Conservation (phyloP, 139 green algal species). For the Limnomonas spitsbergensis region DNA sequence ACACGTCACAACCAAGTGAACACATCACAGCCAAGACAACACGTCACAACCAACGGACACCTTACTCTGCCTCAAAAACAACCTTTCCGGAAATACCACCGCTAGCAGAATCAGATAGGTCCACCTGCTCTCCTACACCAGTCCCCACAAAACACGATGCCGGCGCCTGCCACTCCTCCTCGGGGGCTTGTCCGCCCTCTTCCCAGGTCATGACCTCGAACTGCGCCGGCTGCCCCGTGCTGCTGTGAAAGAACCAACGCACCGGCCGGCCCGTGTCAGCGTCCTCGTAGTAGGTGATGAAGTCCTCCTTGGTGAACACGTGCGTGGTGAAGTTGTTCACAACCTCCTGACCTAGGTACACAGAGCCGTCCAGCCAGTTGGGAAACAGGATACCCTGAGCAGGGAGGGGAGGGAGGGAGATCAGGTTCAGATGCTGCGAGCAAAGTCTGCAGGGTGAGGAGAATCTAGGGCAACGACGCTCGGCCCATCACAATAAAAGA, state of each 20-base stretch:
- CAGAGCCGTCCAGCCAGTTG: slow-evolving; percentile 3
- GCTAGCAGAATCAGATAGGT: too few relatives aligned
- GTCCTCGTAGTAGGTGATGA: slow-evolving; percentile 12
- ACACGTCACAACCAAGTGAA: neutral
- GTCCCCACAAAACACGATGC: neutral
- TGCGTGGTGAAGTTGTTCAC: neutral
- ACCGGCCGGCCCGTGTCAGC: neutral
- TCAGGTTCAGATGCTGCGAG: too few relatives aligned
- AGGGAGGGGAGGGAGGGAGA: neutral
- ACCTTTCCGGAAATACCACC: too few relatives aligned
- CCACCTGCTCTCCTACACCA: neutral
- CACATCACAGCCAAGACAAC: neutral
- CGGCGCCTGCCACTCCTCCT: slow-evolving; percentile 6
- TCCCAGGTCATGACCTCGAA: slow-evolving; percentile 11
- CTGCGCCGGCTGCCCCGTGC: neutral
- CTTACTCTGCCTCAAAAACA: neutral
- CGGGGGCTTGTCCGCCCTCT: neutral
- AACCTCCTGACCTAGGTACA: neutral
- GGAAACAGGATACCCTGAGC: neutral
- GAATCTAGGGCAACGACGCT: too few relatives aligned
- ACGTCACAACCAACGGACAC: neutral
- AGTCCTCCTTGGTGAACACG: slow-evolving; percentile 15
- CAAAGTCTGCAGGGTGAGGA: too few relatives aligned
- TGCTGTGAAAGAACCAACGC: slow-evolving; percentile 4
- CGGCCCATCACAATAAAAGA: too few relatives aligned